A percentile compares a stretch with the other conserved stretches of the same genome.
Conservation (phyloP, 2,329 filamentous ascomycete species). For the Fusarium sp. region DNA sequence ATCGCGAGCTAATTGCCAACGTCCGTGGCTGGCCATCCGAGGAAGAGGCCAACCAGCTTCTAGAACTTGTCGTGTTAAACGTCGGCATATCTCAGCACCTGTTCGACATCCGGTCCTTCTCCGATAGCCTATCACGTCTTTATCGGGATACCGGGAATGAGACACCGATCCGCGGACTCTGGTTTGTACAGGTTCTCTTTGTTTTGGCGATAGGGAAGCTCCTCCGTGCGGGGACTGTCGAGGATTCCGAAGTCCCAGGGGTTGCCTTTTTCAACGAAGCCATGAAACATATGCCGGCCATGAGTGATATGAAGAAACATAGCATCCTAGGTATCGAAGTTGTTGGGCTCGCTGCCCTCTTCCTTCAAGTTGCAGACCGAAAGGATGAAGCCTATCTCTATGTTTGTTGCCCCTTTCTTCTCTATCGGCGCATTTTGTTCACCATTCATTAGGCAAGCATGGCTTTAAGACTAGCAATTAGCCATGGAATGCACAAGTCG, state of each 20-base stretch:
- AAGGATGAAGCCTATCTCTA: constrained; percentile 34
- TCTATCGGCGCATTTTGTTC: not conserved
- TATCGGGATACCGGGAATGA: constrained; percentile 6
- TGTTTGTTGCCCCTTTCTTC: constrained; percentile 1
- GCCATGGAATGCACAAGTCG: constrained; percentile 10
- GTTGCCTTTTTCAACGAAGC: constrained; percentile 31
- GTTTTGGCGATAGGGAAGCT: constrained; percentile 25
- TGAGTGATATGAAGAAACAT: constrained; percentile 18
- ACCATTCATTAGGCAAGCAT: constrained; percentile 13
- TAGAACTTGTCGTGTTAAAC: constrained; percentile 24
- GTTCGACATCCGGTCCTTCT: constrained; percentile 26
- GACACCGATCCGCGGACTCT: constrained; percentile 5
- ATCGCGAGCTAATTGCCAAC: constrained; percentile 17
- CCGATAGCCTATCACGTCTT: constrained; percentile 16
- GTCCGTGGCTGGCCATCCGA: constrained; percentile 26
- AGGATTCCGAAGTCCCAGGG: constrained; percentile 18
- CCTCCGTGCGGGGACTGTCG: constrained; percentile 15
- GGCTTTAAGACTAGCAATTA: constrained; percentile 18
- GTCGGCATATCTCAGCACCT: constrained; percentile 33
- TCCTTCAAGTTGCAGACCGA: constrained; percentile 28
- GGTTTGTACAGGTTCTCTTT: constrained; percentile 27
- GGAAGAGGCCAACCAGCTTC: constrained; percentile 24
- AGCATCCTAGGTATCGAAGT: constrained; percentile 23
- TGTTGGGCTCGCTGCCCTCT: constrained; percentile 23
- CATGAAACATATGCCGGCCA: constrained; percentile 19